A percentile compares a stretch with the other conserved stretches of the same genome.
Evolutionary conservation across 768 basidiomycete species (phyloP).

Genomic region (Phallus indusiatus): DNA sequence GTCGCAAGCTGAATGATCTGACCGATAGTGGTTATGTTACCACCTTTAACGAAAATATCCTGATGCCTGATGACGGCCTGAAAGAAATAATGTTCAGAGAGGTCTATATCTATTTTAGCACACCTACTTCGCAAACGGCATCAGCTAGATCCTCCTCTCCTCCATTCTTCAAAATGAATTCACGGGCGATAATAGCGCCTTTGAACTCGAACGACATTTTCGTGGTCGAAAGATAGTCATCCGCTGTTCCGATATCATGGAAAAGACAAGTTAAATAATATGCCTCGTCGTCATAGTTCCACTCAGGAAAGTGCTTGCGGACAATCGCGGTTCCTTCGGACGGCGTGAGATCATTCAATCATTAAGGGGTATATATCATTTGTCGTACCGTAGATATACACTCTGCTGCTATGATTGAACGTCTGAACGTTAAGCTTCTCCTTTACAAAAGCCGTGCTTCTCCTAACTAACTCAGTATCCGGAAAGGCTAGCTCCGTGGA

Average conservation of each 20-base stretch:
- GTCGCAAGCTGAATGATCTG: conserved; percentile 42
- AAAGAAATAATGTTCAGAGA: not conserved
- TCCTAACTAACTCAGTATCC: conserved; percentile 28
- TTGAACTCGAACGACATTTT: conserved; percentile 50
- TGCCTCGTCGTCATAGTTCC: conserved; percentile 39
- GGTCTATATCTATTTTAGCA: not conserved
- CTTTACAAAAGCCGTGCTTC: conserved; percentile 34
- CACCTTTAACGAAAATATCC: conserved; percentile 36
- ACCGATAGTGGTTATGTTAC: conserved; percentile 42
- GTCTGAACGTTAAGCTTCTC: conserved; percentile 35
- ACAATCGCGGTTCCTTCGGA: conserved; percentile 37
- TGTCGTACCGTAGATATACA: conserved; percentile 38
- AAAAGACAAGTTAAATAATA: conserved; percentile 43
- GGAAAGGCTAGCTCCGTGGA: conserved; percentile 34
- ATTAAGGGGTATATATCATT: not conserved
- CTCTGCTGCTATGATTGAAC: conserved; percentile 40
- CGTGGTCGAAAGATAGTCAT: conserved; percentile 39
- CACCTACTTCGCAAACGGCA: conserved; percentile 31
- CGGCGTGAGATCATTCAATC: not conserved
- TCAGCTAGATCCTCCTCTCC: conserved; percentile 43
- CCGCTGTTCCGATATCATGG: conserved; percentile 44
- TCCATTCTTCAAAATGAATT: conserved; percentile 33
- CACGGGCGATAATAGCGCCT: conserved; percentile 42
- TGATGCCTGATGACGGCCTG: conserved; percentile 39
- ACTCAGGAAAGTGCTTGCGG: conserved; percentile 36